Evolutionary conservation across 805 yeast species (phyloP).

Genomic region (Saccharomyces paradoxus): DNA sequence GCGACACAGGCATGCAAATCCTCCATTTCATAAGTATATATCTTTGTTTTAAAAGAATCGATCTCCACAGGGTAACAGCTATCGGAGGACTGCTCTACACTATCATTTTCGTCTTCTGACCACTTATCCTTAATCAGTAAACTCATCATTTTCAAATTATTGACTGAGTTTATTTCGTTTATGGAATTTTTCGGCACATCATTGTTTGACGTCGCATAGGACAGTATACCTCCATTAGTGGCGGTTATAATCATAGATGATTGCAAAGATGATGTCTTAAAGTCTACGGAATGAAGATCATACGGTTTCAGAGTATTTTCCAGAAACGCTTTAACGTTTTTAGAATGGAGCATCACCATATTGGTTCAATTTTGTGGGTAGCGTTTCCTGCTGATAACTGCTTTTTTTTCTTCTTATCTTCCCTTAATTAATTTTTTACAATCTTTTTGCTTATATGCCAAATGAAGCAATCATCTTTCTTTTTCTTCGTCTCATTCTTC

Average conservation of each 20-base stretch:
- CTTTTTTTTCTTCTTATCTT: background rate
- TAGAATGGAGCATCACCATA: slow-evolving; percentile 19
- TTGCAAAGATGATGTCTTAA: slow-evolving; percentile 15
- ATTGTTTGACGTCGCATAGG: slow-evolving; percentile 15
- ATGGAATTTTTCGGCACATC: slow-evolving; percentile 1
- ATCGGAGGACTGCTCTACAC: slow-evolving; percentile 6
- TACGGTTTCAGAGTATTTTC: slow-evolving; percentile 15
- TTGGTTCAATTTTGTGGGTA: background rate
- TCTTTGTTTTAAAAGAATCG: slow-evolving; percentile 11
- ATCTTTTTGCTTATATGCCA: background rate
- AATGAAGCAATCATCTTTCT: background rate
- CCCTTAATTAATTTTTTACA: background rate
- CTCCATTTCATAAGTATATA: slow-evolving; percentile 29
- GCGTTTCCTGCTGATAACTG: background rate
- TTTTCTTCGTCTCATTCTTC: background rate
- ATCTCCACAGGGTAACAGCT: slow-evolving; percentile 13
- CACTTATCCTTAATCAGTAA: slow-evolving; percentile 28
- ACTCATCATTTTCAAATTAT: slow-evolving; percentile 29
- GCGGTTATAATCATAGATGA: slow-evolving; percentile 21
- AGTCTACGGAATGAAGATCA: slow-evolving; percentile 9
- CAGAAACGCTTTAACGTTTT: slow-evolving; percentile 17
- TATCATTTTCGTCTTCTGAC: slow-evolving; percentile 23
- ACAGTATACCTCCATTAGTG: slow-evolving; percentile 25
- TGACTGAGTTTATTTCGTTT: slow-evolving; percentile 13
- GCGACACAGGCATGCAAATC: slow-evolving; percentile 26